Evolutionary conservation across 1,284 basidiomycete species (phyloP).

Genomic region (Puccinia hordei): DNA sequence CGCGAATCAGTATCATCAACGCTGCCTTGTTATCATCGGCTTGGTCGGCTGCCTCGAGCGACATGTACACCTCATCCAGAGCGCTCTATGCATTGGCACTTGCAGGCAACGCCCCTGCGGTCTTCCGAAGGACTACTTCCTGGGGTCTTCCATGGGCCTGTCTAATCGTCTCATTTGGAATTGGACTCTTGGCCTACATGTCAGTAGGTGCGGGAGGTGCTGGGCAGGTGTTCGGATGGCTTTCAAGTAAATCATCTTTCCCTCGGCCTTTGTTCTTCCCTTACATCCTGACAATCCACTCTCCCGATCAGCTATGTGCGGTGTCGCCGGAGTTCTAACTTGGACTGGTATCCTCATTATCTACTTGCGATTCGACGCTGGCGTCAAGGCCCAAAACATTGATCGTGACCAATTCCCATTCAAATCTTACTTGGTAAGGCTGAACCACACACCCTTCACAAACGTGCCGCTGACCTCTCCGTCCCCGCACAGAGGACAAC

Average conservation of each 20-base stretch:
- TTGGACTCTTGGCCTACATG: conserved; percentile 75
- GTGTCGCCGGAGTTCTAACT: conserved; percentile 69
- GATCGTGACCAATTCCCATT: conserved; percentile 71
- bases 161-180: conserved; percentile 69
- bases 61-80: conserved; percentile 72
- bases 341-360: conserved; percentile 82
- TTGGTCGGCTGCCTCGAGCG: conserved; percentile 80
- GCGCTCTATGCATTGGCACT: conserved; percentile 74
- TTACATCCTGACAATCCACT: conserved; percentile 64
- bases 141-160: conserved; percentile 76
- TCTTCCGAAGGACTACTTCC: conserved; percentile 71
- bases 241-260: conserved; percentile 62
- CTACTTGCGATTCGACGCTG: conserved; percentile 76
- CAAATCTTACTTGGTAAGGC: conserved; percentile 65
- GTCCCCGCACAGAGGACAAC: conserved; percentile 2
- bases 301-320: conserved; percentile 60
- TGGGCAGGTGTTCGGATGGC: conserved; percentile 73
- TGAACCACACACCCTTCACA: conserved; percentile 5
- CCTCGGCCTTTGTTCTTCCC: conserved; percentile 38
- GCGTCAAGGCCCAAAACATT: conserved; percentile 74
- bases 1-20: conserved; percentile 67
- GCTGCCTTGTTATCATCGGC: conserved; percentile 81
- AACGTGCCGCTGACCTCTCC: no score
- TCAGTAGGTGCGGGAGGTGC: conserved; percentile 66
- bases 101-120: conserved; percentile 72